Conservation (phyloP, 2,329 filamentous ascomycete genomes). For the Penicillium sp. region DNA sequence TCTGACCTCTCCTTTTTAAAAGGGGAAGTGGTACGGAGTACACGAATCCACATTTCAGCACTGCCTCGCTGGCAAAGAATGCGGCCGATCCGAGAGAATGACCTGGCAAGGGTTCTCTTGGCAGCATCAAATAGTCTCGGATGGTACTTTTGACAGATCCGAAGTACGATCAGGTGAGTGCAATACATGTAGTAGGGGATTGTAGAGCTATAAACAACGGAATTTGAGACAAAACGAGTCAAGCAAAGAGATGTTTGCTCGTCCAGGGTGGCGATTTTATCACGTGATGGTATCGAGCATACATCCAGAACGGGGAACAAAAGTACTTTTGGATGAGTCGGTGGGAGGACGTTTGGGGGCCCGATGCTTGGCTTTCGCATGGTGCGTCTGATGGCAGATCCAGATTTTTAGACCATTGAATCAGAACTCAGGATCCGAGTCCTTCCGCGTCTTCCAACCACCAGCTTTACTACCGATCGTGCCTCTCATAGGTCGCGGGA, state of each 20-base stretch:
- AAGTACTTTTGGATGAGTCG: neutral
- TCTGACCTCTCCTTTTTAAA: neutral
- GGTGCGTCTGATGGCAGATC: conserved; percentile 4
- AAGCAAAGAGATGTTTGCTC: neutral
- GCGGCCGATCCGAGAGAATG: conserved; percentile 18
- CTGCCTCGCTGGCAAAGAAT: conserved; percentile 19
- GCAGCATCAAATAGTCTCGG: conserved; percentile 1
- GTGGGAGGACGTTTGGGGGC: neutral
- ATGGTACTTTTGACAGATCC: neutral
- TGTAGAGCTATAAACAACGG: neutral
- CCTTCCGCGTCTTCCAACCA: conserved; percentile 20
- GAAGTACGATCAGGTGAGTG: neutral
- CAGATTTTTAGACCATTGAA: conserved; percentile 7
- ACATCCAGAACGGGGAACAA: neutral
- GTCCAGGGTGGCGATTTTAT: neutral
- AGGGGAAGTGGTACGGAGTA: neutral
- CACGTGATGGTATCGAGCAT: neutral
- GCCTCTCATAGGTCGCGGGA: conserved; percentile 22
- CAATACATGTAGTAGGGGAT: too few relatives aligned
- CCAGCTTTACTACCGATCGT: conserved; percentile 8
- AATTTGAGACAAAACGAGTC: neutral
- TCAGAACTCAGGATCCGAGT: conserved; percentile 18
- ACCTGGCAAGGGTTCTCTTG: conserved; percentile 20
- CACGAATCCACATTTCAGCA: conserved; percentile 15
- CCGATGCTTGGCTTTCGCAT: conserved; percentile 8